phyloP scores from a whole-genome alignment of 75 land plant species.

The Isoetes taiwanensis region DNA sequence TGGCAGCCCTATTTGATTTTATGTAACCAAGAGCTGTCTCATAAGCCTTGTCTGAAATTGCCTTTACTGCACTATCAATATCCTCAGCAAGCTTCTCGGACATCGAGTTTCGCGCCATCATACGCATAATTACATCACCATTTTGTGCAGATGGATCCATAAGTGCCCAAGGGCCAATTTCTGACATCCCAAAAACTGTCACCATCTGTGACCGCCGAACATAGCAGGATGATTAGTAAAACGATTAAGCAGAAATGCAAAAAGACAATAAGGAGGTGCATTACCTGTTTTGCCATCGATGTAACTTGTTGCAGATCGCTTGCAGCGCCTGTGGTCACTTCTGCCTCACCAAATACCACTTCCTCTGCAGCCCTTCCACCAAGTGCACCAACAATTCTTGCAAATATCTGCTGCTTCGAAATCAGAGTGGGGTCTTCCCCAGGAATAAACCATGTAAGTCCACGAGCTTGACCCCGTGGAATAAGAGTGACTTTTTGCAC shows the following conservation, averaged over 20 bases:
- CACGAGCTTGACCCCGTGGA: slow-evolving; percentile 3
- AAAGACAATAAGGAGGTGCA: too few species aligned
- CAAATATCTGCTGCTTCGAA: slow-evolving; percentile 6
- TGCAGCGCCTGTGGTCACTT: slow-evolving; percentile 2
- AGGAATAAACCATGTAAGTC: slow-evolving; percentile 6
- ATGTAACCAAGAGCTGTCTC: neutral
- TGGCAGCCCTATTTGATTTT: neutral
- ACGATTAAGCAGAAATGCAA: too few species aligned
- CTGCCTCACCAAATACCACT: neutral
- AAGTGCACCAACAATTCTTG: neutral
- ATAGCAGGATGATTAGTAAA: too few species aligned
- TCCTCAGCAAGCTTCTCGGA: slow-evolving; percentile 6
- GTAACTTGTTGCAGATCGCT: slow-evolving; percentile 5
- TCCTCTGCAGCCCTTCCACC: neutral
- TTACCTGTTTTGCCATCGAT: neutral
- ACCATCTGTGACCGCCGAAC: too few species aligned
- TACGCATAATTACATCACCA: slow-evolving; percentile 5
- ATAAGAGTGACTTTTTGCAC: neutral
- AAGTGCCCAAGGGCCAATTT: slow-evolving; percentile 1
- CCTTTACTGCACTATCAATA: neutral
- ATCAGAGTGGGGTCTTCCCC: slow-evolving; percentile 1
- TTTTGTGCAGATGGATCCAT: neutral
- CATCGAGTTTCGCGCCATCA: slow-evolving; percentile 5
- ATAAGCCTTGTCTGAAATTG: slow-evolving; percentile 1
- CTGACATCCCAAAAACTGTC: slow-evolving; percentile 5